Base-by-base conservation (phyloP, 768 basidiomycete species). In the Daedalea quercina region DNA sequence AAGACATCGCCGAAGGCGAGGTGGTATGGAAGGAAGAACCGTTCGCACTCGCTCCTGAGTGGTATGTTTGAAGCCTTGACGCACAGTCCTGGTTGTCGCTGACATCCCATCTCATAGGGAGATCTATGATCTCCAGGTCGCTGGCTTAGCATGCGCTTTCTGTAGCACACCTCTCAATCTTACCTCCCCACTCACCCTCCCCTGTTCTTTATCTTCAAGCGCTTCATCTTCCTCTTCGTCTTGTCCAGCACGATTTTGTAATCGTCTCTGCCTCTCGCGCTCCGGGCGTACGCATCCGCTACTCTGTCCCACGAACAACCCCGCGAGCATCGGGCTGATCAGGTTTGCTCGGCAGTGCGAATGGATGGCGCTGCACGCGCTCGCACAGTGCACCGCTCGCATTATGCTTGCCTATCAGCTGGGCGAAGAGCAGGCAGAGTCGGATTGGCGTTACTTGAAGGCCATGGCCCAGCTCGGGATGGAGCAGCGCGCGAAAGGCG, bases 21-120 rank as follows among this genome's bases (percentile, higher is more conserved):
- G 70, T 81, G 3, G 65, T 95, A 17, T 94, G 92, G 90, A 85
- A 82, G 54, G 91, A 94, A 63, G 87, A 90, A 61, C 89, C 88
- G 1, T 90, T 85, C 62, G 67, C 85, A 43, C 68, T 90, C 20
- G 85, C 87, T n/a, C 82, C 88, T n/a, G 85, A 88, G 69, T 88
- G 84, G 86, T 88, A 65, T 55, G 73, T 61, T 6, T 31, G 28
- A 31, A 31, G 11, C 28, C 28, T n/a, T 31, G 28, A 31, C n/a
- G 19, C 34, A 24, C 1, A 3, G 13, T 7, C 6, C 48, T 47
- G 45, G n/a, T 34, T n/a, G 19, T 42, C 6, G 28, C 43, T 23
- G 3, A 26, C 24, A 56, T 51, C 46, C 17, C 47, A 49, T n/a
- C 25, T 37, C 50, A 41, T 62, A 92, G 90, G 85, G 82, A 85